Base-by-base conservation (phyloP, 1,139 yeast species). In the Yamadazyma atlantica region DNA sequence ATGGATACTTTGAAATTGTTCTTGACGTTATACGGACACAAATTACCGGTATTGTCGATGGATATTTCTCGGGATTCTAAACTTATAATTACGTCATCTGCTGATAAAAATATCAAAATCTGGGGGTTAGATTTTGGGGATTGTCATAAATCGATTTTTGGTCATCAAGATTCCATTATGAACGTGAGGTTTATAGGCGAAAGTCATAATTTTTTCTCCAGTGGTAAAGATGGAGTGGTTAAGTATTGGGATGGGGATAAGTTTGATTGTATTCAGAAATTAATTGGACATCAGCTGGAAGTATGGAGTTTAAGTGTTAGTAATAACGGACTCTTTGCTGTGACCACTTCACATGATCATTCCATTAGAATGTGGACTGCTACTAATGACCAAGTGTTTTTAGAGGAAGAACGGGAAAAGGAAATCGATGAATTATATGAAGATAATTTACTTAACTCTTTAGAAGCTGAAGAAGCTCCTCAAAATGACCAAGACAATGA, bases 81-180 rank as follows among this genome's bases (percentile, higher is more conserved):
- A 58, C 62, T 92, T 50, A 75, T 92, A 39, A 82, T 90, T 38
- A 87, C 97, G 0, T 86, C 96, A 5, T 88, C 97, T 1, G 98
- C 98, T 0, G 99, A 92, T 64, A 92, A 92, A 62, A 92, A 92
- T 62, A 87, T 92, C 56, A 89, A 94, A 61, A 85, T 92, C 41
- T 92, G 99, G 99, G 99, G 99, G 35, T 69, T 94, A 43, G 98
- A 92, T 60, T 92, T 92, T 60, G 99, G 99, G 62, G 99, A 92
- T 62, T 92, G 98, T 69, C 98, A 92, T 62, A 85, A 84, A 59
- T 90, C 97, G 3, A 80, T 92, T 24, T 92, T 94, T 60, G 99
- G 95, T 1, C 99, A 92, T 57, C 96, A 89, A 55, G 99, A 92
- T 59, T 83, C 96, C 4, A 85, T 92, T 43, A 87, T 92, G 95